Base-by-base conservation (phyloP, 2,329 filamentous ascomycete species). In the Hypoxylon sp. region DNA sequence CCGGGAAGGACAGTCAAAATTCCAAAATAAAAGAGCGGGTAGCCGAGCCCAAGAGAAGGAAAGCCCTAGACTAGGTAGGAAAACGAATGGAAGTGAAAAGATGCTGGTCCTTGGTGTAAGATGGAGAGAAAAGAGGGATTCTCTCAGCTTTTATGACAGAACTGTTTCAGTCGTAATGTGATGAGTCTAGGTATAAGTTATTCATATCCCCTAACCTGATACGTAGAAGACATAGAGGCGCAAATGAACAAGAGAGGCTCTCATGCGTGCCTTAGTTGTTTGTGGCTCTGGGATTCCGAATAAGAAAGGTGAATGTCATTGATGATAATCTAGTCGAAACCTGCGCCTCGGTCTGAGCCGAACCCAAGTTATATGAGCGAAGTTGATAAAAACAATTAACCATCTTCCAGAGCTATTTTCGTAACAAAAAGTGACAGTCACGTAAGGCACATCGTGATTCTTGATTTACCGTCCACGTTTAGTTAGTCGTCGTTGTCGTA, bases 31-130 rank as follows among this genome's bases (percentile, higher is more conserved):
- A 72, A 19, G 54, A 72, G 39, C 35, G 56, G 56, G 62, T 65
- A 67, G 59, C 66, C 67, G 53, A 68, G 72, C 68, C 58, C 65
- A 59, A 54, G 21, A 67, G 50, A 72, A 71, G 53, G 57, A 67
- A 67, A 62, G 50, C 65, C 32, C 46, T 37, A 56, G 51, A 32
- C 46, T 24, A 61, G 51, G 62, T 24, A 61, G 51, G 62, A 55
- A 68, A 62, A 62, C n/a, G 65, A 70, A 57, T 54, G 68, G 63
- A 66, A 59, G 15, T 53, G 35, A 51, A 44, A 68, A 60, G 51
- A 65, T 21, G 17, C 58, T 61, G 57, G n/a, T 51, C 53, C 39
- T 60, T 37, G 42, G 32, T 56, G 51, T 29, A 24, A 35, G 19
- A 31, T 37, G 4, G 2, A 29, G 46, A 54, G 32, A 32, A 31